Conservation (phyloP, 805 yeast species). For the Candida orba region DNA sequence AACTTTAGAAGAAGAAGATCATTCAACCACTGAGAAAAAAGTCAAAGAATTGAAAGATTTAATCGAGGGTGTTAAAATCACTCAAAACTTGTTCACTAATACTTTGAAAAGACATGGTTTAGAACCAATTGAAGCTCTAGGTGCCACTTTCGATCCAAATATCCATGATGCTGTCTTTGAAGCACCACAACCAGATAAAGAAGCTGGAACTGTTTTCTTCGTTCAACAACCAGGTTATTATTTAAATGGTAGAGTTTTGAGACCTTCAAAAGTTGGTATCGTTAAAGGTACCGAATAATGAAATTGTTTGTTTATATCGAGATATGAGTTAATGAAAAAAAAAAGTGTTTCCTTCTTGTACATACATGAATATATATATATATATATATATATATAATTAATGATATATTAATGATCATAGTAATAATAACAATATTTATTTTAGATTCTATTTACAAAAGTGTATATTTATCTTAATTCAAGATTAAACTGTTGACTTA, state of each 20-base stretch:
- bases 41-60: conserved; percentile 38
- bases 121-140: conserved; percentile 41
- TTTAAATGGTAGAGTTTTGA: conserved; percentile 44
- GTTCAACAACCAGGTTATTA: conserved; percentile 48
- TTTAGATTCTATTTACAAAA: neutral
- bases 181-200: conserved; percentile 47
- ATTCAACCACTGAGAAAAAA: conserved; percentile 20
- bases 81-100: conserved; percentile 41
- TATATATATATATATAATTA: too few species aligned
- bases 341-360: conserved; percentile 6
- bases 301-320: too few species aligned
- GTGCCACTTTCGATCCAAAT: conserved; percentile 44
- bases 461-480: conserved; percentile 38
- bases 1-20: conserved; percentile 20
- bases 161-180: conserved; percentile 48
- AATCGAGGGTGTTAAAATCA: conserved; percentile 46
- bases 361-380: conserved; percentile 3
- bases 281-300: conserved; percentile 33
- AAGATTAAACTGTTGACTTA: conserved; percentile 46
- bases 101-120: conserved; percentile 44
- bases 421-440: too few species aligned
- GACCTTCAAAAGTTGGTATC: conserved; percentile 53
- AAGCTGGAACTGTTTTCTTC: conserved; percentile 46
- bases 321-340: neutral
- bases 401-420: too few species aligned